Conservation (phyloP, 805 yeast species). For the Wickerhamomyces strasburgensis region DNA sequence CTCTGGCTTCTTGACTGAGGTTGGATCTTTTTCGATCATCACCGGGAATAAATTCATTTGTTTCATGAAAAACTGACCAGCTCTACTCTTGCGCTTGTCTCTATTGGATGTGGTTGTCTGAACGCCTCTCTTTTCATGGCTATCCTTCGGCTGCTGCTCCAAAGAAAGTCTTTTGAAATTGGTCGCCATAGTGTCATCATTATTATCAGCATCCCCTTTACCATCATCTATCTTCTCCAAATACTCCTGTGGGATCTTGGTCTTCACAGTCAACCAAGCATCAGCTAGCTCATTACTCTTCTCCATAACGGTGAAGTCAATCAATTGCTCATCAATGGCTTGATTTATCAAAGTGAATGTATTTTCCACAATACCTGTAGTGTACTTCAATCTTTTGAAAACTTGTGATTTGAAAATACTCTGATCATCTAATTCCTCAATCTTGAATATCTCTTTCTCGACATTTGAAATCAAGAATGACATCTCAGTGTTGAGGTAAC, state of each 20-base stretch:
- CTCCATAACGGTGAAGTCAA: conserved; percentile 32
- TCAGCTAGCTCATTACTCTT: conserved; percentile 33
- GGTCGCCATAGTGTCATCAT: conserved; percentile 7
- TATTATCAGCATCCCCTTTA: conserved; percentile 1
- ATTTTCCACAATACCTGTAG: conserved; percentile 35
- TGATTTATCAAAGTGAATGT: conserved; percentile 34
- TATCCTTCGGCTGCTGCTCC: conserved; percentile 9
- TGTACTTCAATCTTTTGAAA: conserved; percentile 30
- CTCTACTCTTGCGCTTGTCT: conserved; percentile 25
- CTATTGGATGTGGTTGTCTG: conserved; percentile 8
- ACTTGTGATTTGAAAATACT: conserved; percentile 21
- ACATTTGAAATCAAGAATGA: conserved; percentile 24
- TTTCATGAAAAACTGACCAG: conserved; percentile 36
- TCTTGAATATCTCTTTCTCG: conserved; percentile 23
- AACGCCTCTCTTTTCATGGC: conserved; percentile 3
- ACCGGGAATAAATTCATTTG: conserved; percentile 38
- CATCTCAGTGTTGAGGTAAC: conserved; percentile 40
- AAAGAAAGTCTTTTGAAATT: conserved; percentile 22
- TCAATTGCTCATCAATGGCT: conserved; percentile 37
- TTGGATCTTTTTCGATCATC: conserved; percentile 30
- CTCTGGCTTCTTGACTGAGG: conserved; percentile 22
- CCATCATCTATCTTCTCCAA: conserved; percentile 15
- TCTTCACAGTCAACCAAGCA: conserved; percentile 27
- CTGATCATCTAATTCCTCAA: conserved; percentile 21
- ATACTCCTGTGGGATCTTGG: conserved; percentile 21